These are phyloP conservation scores for Camellia japonica DNA, from an alignment of 148 eudicot genomes.

Conservation along the genomic window DNA sequence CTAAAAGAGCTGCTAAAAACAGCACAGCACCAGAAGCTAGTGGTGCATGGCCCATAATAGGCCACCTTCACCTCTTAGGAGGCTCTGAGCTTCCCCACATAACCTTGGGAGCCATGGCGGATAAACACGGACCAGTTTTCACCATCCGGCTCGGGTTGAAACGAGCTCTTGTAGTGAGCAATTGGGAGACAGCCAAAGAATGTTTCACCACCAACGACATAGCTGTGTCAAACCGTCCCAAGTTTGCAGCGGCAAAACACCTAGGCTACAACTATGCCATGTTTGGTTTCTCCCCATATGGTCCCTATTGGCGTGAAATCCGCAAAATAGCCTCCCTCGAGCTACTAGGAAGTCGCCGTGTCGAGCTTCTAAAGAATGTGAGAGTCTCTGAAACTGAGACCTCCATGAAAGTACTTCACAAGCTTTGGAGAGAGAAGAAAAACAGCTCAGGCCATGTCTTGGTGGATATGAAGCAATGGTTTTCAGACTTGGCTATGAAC, in stretches of 20 bases:
- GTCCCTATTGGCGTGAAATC: not conserved
- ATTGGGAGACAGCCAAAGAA: constrained; percentile 1
- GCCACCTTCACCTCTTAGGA: constrained; percentile 16
- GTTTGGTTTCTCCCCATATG: not conserved
- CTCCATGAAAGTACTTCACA: constrained; percentile 2
- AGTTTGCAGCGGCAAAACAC: not conserved
- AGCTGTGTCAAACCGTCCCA: not conserved
- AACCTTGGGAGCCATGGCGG: constrained; percentile 19
- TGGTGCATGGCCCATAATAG: constrained; percentile 21
- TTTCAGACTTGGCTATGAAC: not conserved
- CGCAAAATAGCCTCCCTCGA: not conserved
- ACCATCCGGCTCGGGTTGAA: not conserved
- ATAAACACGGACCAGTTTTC: constrained; percentile 17
- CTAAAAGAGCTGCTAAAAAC: not conserved
- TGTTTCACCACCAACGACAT: constrained; percentile 1
- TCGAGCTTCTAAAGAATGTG: not conserved
- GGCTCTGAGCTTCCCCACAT: constrained; percentile 8
- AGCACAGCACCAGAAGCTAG: not conserved
- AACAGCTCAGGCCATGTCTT: not conserved
- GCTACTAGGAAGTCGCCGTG: constrained; percentile 4
- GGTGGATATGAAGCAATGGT: not conserved
- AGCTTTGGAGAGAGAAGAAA: not conserved
- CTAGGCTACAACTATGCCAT: constrained; percentile 1
- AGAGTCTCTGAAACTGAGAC: constrained; percentile 4
- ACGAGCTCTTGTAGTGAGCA: constrained; percentile 10